Evolutionary conservation across 768 basidiomycete genomes (phyloP), one percentile per base, ranked within the genome.

Genomic region (Boletus fagicola): DNA sequence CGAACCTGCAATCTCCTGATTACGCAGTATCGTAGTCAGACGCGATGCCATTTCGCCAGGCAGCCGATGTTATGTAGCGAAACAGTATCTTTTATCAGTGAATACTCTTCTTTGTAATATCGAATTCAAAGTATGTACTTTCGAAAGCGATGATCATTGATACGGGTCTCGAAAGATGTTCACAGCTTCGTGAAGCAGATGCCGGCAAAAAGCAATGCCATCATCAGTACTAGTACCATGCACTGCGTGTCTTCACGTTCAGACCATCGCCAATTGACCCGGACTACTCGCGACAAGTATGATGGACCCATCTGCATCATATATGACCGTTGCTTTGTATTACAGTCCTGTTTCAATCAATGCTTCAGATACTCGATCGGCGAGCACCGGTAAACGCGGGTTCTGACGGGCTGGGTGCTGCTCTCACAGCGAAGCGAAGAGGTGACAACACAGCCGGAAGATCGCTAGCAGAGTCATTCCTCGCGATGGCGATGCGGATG

Each of bases 1-100:
- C 86, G 87, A 90, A 90, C 88, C 87, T 90, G 86, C 87, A 89
- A 89, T 88, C 88, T 90, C 87, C 87, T 90, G 88, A 88, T 88
- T 61, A 65, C 59, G 7, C 42, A 10, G 22, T 6, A 24, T 87
- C 87, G 87, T 88, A 89, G 88, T 89, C 87, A 90, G 86, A 89
- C 87, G 88, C 87, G 88, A 88, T 90, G 86, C 88, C 88, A 88
- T 88, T 89, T 88, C 86, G 88, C 87, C 88, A 89, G 84, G 84
- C 86, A 84, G 86, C 87, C 86, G 56, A 30, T 13, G 7, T 26
- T 4, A 0, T 1, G 0, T 4, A 5, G 0, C 0, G 9, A 40
- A 1, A 1, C 0, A 0, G 5, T 11, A 15, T 1, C 1, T 11
- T 5, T 2, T 20, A 26, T 54, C 30, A 15, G 8, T 11, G 3